phyloP scores from a whole-genome alignment of 345 rosid species.

The Eucalyptus sp. region DNA sequence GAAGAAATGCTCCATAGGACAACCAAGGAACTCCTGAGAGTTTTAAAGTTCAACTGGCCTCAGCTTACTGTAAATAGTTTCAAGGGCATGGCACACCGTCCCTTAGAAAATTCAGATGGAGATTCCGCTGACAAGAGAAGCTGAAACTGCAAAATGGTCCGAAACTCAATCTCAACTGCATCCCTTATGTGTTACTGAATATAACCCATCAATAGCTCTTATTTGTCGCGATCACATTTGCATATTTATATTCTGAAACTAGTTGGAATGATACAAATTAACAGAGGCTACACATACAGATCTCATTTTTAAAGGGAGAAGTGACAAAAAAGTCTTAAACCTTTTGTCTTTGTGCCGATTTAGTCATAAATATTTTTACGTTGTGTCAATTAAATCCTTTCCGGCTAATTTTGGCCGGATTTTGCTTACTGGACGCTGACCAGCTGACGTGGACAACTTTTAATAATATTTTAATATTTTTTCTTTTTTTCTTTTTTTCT shows the following conservation, averaged over 20 bases:
- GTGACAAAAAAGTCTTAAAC: too few species aligned
- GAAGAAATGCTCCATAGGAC: neutral
- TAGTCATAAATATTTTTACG: too few species aligned
- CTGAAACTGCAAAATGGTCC: neutral
- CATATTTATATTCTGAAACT: neutral
- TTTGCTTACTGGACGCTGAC: too few species aligned
- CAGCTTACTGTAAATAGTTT: neutral
- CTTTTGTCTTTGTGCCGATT: too few species aligned
- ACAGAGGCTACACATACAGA: neutral
- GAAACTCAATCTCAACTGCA: neutral
- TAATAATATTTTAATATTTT: too few species aligned
- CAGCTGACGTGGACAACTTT: too few species aligned
- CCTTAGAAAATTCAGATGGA: neutral
- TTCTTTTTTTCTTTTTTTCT: too few species aligned
- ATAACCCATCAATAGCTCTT: neutral
- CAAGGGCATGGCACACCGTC: neutral
- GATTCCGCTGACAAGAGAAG: neutral
- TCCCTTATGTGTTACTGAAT: neutral
- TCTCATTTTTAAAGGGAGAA: neutral
- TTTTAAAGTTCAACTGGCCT: neutral
- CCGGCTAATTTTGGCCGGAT: too few species aligned
- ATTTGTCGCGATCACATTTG: neutral
- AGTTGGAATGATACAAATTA: neutral
- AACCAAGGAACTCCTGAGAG: neutral
- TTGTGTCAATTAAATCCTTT: too few species aligned